These are phyloP conservation scores for Candida cerambycidarum DNA, from an alignment of 805 yeast genomes.

Conservation along the genomic window DNA sequence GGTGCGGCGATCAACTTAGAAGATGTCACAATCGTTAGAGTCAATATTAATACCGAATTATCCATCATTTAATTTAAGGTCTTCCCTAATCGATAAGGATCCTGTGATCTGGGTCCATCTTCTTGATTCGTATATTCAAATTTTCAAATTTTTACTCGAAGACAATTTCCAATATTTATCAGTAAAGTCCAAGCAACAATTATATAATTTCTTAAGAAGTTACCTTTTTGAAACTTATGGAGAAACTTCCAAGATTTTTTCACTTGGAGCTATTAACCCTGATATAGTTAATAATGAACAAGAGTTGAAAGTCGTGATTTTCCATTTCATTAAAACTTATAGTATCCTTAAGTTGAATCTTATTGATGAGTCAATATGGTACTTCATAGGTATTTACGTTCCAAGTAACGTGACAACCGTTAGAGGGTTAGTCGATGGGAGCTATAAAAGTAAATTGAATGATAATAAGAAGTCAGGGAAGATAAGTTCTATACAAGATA, in stretches of 20 bases:
- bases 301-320: slow-evolving; percentile 48
- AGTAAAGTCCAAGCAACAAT: slow-evolving; percentile 57
- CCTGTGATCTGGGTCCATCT: slow-evolving; percentile 83
- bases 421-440: slow-evolving; percentile 56
- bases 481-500: slow-evolving; percentile 40
- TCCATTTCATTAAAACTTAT: slow-evolving; percentile 48
- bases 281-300: slow-evolving; percentile 59
- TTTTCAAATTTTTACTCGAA: slow-evolving; percentile 49
- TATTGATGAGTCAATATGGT: slow-evolving; percentile 65
- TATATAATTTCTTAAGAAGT: slow-evolving; percentile 54
- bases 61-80: slow-evolving; percentile 73
- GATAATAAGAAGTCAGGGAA: slow-evolving; percentile 51
- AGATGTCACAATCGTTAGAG: neutral
- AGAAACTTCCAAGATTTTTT: slow-evolving; percentile 60
- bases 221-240: slow-evolving; percentile 61
- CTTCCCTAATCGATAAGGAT: slow-evolving; percentile 77
- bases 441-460: slow-evolving; percentile 46
- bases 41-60: slow-evolving; percentile 55
- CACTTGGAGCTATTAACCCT: slow-evolving; percentile 71
- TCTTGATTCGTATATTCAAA: slow-evolving; percentile 58
- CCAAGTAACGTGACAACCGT: slow-evolving; percentile 43
- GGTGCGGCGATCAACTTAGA: neutral
- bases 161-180: slow-evolving; percentile 39
- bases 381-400: slow-evolving; percentile 56
- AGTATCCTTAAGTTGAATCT: slow-evolving; percentile 58